A percentile compares a stretch with the other conserved stretches of the same genome.
phyloP scores from a whole-genome alignment of 2,329 filamentous ascomycete genomes.

The Penicillium oxalicum region DNA sequence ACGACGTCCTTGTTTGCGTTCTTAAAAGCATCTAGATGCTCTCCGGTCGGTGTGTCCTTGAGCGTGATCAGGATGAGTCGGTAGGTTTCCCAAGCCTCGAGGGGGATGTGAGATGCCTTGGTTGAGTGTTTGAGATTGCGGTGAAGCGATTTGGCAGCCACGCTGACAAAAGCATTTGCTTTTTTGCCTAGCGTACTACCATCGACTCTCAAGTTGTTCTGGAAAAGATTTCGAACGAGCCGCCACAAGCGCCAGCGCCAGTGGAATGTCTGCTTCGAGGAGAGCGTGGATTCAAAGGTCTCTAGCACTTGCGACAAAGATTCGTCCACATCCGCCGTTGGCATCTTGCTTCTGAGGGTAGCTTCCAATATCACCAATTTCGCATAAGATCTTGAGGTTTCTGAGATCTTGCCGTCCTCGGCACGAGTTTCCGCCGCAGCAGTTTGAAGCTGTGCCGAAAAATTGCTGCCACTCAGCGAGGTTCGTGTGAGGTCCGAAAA shows the following conservation, averaged over 20 bases:
- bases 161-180: conserved; percentile 21
- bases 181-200: conserved; percentile 17
- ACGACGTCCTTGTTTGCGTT: conserved; percentile 22
- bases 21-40: conserved; percentile 22
- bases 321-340: conserved; percentile 20
- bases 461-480: conserved; percentile 25
- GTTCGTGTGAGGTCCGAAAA: conserved; percentile 32
- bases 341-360: conserved; percentile 24
- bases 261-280: conserved; percentile 26
- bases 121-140: conserved; percentile 24
- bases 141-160: conserved; percentile 26
- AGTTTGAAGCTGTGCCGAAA: conserved; percentile 27
- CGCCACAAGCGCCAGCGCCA: conserved; percentile 42
- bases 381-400: conserved; percentile 27
- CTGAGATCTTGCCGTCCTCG: conserved; percentile 24
- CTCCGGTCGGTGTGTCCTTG: conserved; percentile 17
- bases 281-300: conserved; percentile 25
- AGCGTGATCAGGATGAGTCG: conserved; percentile 26
- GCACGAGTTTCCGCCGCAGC: conserved; percentile 25
- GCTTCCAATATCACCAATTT: conserved; percentile 34
- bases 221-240: conserved; percentile 29
- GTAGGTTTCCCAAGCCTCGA: conserved; percentile 37
- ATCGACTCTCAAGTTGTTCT: conserved; percentile 23
- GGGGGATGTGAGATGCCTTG: conserved; percentile 21
- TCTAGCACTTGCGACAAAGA: conserved; percentile 22